Percentiles rank a stretch among this genome's conserved stretches.
phyloP scores from a whole-genome alignment of 176 grass and related monocot species.

The Aechmea fasciata region DNA sequence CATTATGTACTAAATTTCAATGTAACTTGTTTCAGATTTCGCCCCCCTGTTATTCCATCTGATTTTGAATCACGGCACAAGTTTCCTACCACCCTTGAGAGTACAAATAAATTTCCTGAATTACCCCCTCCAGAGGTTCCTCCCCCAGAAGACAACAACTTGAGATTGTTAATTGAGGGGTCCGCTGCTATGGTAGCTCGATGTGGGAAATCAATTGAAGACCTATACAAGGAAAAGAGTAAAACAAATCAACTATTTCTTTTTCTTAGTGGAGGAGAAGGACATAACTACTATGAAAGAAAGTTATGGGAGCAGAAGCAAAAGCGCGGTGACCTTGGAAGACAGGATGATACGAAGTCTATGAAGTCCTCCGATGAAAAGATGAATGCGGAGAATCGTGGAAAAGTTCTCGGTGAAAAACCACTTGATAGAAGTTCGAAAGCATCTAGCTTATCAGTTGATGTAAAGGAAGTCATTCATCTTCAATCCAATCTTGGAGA shows the following conservation, averaged over 20 bases:
- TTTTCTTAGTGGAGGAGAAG: slow-evolving; percentile 77
- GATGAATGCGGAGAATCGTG: slow-evolving; percentile 76
- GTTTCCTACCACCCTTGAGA: slow-evolving; percentile 45
- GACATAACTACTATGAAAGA: slow-evolving; percentile 63
- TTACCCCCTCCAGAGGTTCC: slow-evolving; percentile 55
- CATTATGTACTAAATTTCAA: not conserved
- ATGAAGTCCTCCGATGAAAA: slow-evolving; percentile 40
- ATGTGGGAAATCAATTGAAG: slow-evolving; percentile 86
- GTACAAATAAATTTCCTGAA: slow-evolving; percentile 35
- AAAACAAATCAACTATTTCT: slow-evolving; percentile 65
- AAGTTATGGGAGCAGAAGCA: slow-evolving; percentile 88
- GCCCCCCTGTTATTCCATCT: slow-evolving; percentile 57
- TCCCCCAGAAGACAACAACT: slow-evolving; percentile 66
- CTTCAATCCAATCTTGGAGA: slow-evolving; percentile 63
- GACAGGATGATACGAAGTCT: slow-evolving; percentile 28
- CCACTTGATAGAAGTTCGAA: slow-evolving; percentile 67
- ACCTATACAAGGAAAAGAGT: slow-evolving; percentile 86
- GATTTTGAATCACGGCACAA: slow-evolving; percentile 76
- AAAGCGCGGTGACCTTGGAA: slow-evolving; percentile 41
- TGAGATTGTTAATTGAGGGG: slow-evolving; percentile 73
- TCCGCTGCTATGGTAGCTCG: slow-evolving; percentile 79
- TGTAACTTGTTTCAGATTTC: slow-evolving; percentile 51
- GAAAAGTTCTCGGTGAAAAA: slow-evolving; percentile 90
- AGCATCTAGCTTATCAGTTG: slow-evolving; percentile 26
- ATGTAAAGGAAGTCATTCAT: slow-evolving; percentile 55